phyloP scores from a whole-genome alignment of 257 asterid species.

The Fraxinus pennsylvanica region DNA sequence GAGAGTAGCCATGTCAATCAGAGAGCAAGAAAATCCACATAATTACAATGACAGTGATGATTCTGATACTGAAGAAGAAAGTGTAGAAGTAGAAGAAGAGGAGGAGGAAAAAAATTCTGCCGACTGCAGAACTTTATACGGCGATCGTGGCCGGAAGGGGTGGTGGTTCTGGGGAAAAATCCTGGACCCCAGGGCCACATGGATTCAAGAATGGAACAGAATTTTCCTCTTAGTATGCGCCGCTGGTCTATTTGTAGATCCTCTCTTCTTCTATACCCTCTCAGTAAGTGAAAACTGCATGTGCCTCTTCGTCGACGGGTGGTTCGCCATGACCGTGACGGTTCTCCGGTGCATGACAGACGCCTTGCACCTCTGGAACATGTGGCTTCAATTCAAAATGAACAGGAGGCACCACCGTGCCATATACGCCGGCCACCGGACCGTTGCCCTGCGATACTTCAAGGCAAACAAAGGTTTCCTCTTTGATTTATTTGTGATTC shows the following conservation, averaged over 20 bases:
- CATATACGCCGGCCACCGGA: conserved; percentile 5
- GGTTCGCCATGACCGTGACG: conserved; percentile 83
- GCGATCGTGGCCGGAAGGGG: conserved; percentile 25
- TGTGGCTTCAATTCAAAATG: conserved; percentile 78
- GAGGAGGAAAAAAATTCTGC: conserved; percentile 26
- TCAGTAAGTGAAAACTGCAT: conserved; percentile 75
- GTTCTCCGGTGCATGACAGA: conserved; percentile 88
- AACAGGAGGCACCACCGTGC: conserved; percentile 34
- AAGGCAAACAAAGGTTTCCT: conserved; percentile 63
- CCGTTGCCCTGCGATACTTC: conserved; percentile 47
- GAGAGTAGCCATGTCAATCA: conserved; percentile 39
- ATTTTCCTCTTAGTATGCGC: conserved; percentile 75
- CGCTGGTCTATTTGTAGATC: conserved; percentile 77
- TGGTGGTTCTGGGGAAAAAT: conserved; percentile 50
- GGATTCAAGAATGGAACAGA: conserved; percentile 94
- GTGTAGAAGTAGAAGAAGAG: conserved; percentile 23
- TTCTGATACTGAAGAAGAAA: conserved; percentile 20
- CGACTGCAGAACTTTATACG: conserved; percentile 18
- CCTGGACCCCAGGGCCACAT: conserved; percentile 55
- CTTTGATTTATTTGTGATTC: conserved; percentile 83
- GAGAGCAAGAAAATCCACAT: conserved; percentile 25
- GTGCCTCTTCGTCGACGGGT: conserved; percentile 89
- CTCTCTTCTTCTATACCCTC: conserved; percentile 76
- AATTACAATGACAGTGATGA: conserved; percentile 28
- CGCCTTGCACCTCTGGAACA: conserved; percentile 75